Percentiles rank a stretch among this genome's conserved stretches.
These are phyloP conservation scores for Albifimbria verrucaria DNA, from an alignment of 2,329 filamentous ascomycete genomes.

Conservation along the genomic window DNA sequence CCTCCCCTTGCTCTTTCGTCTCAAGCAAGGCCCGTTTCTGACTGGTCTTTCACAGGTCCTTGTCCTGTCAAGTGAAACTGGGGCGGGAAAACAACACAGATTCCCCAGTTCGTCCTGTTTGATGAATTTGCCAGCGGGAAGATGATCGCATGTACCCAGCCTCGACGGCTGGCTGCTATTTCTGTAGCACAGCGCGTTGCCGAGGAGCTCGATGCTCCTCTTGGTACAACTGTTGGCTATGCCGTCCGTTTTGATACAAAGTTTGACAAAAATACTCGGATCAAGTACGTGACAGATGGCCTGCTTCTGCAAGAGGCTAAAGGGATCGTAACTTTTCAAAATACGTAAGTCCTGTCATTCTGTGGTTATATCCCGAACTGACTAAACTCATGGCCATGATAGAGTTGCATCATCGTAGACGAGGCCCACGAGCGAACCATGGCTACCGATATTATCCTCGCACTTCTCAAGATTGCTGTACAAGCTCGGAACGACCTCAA, in stretches of 20 bases:
- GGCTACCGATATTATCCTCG: slow-evolving; percentile 78
- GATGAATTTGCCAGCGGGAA: slow-evolving; percentile 39
- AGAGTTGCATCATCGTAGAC: slow-evolving; percentile 84
- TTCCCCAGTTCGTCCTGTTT: slow-evolving; percentile 5
- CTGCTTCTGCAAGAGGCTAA: slow-evolving; percentile 82
- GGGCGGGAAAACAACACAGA: slow-evolving; percentile 6
- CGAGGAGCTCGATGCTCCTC: slow-evolving; percentile 78
- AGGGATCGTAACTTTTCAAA: slow-evolving; percentile 47
- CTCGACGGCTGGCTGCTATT: slow-evolving; percentile 89
- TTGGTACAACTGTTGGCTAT: slow-evolving; percentile 85
- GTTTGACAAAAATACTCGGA: slow-evolving; percentile 75
- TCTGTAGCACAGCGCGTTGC: slow-evolving; percentile 83
- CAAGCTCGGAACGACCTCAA: slow-evolving; percentile 75
- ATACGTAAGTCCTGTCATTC: slow-evolving; percentile 46
- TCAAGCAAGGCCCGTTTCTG: too few species aligned
- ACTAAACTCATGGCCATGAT: slow-evolving; percentile 29
- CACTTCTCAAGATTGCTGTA: slow-evolving; percentile 80
- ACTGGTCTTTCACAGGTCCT: too few species aligned
- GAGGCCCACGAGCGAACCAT: slow-evolving; percentile 87
- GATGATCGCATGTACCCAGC: slow-evolving; percentile 86
- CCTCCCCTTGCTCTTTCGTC: too few species aligned
- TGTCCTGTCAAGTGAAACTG: neutral
- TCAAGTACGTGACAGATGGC: slow-evolving; percentile 92
- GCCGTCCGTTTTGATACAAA: slow-evolving; percentile 83
- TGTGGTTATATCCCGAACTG: neutral